These are phyloP conservation scores for Fraxinus pennsylvanica DNA, from an alignment of 257 asterid species.

Conservation along the genomic window DNA sequence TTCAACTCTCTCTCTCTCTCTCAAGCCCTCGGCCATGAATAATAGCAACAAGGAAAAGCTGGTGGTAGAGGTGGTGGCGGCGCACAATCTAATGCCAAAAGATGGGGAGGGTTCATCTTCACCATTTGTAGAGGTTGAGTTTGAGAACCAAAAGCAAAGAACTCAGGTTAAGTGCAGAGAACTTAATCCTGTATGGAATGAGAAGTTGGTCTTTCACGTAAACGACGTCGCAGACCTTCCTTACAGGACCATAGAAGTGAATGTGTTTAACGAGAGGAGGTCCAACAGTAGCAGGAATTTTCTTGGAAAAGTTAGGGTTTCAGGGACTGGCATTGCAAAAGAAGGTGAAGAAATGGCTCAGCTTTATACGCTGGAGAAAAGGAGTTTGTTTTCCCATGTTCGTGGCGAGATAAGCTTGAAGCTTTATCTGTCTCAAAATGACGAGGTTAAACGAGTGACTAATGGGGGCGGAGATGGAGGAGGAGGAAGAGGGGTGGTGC, in stretches of 20 bases:
- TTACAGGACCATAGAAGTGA: conserved; percentile 72
- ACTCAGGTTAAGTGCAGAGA: conserved; percentile 74
- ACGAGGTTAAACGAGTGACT: conserved; percentile 64
- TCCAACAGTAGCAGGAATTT: conserved; percentile 70
- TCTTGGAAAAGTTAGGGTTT: conserved; percentile 71
- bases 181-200: conserved; percentile 85
- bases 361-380: conserved; percentile 69
- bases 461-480: background rate
- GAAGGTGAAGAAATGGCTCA: conserved; percentile 64
- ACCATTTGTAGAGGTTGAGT: conserved; percentile 81
- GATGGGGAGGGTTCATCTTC: conserved; percentile 96
- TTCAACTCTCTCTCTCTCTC: conserved; percentile 5
- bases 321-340: conserved; percentile 57
- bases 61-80: conserved; percentile 87
- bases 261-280: conserved; percentile 73
- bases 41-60: conserved; percentile 62
- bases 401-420: conserved; percentile 77
- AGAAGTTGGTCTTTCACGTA: conserved; percentile 70
- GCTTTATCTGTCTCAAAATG: conserved; percentile 62
- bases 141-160: conserved; percentile 58
- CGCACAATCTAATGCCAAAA: conserved; percentile 91
- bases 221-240: conserved; percentile 79
- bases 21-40: conserved; percentile 38
- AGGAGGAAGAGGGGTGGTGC: conserved; percentile 5
- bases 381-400: conserved; percentile 81